Evolutionary conservation across 2,329 filamentous ascomycete species (phyloP), one percentile per base, ranked within the genome.

Genomic region (Colletotrichum endophyticum): DNA sequence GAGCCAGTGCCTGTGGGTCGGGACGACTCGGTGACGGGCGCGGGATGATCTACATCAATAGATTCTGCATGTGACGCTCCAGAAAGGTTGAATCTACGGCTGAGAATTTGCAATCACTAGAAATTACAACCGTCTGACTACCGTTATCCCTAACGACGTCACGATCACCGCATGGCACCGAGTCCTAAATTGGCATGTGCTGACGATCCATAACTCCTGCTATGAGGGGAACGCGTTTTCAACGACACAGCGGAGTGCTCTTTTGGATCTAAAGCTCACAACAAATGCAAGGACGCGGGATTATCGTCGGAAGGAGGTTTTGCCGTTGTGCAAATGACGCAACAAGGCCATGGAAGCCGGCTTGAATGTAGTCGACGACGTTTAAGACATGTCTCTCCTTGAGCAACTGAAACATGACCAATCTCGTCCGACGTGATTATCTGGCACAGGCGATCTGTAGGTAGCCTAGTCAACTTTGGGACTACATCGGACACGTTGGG

Each of bases 271-370:
- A 13, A 22, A 49, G 19, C n/a, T 49, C 11, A 8, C 1, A 49
- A 22, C 2, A 1, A 22, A 22, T 44, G 19, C 39, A 44, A 6
- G 1, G 0, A 1, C 2, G 5, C 16, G 39, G 9, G 19, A 44
- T 11, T 0, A 3, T 44, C 0, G 16, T 44, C 39, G 9, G 39
- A 11, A 0, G 19, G 0, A 49, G 9, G 9, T 44, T 0, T 53
- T 53, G n/a, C 44, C n/a, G 44, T 53, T 53, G 44, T 1, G 44
- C n/a, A 13, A 22, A 53, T 53, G 44, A 53, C n/a, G 44, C n/a
- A 22, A 25, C 6, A 22, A 53, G 15, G 15, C 0, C 15, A 16
- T 2, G n/a, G 44, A 2, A 53, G n/a, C n/a, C n/a, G 44, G 0
- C 6, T 0, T 25, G 44, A 5, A 53, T 22, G 44, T 22, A 22